Base-by-base conservation (phyloP, 129 eudicot genomes). In the Centaurea solstitialis region DNA sequence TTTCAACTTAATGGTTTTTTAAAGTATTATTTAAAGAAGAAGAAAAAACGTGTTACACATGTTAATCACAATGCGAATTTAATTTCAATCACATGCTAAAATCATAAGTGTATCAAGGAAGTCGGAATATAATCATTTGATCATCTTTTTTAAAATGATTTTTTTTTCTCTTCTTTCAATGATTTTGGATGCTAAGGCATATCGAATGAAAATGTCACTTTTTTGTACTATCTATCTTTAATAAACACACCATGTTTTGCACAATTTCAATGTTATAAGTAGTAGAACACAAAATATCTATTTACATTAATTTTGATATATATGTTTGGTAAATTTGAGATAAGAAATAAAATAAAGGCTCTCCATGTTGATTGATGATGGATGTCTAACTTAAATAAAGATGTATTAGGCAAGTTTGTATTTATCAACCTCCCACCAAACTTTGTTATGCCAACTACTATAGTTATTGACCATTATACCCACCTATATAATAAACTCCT, bases 361-460 rank as follows among this genome's bases (percentile, higher is more conserved):
- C 72, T 80, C 80, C 80, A 75, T 40, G 24, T 28, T 41, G 71
- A 38, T 28, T 41, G 71, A 75, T 69, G 40, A 62, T 77, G 39
- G 77, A 75, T 85, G 81, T 80, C 80, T 85, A 85, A 80, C 87
- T 70, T 37, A 84, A 79, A 74, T 59, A 59, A 73, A 67, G 70
- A 67, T 40, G 47, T 69, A 39, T 70, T 73, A 66, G 80, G 87
- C 57, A 79, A 84, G 73, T 53, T 84, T 53, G 50, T 23, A 73
- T 69, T 35, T 17, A 69, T 69, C 73, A 69, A 69, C 20, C 39
- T 69, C 73, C 45, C 35, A 68, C 81, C 85, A 59, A 82, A 82
- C 72, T 75, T 30, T 28, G 71, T 75, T 82, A 47, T 76, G 85
- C 81, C 75, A 75, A 69, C 73, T 17, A 69, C 45, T 33, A 69